A percentile compares a stretch with the other conserved stretches of the same genome.
Conservation (phyloP, 2,329 filamentous ascomycete species). For the Aspergillus arachidicola region DNA sequence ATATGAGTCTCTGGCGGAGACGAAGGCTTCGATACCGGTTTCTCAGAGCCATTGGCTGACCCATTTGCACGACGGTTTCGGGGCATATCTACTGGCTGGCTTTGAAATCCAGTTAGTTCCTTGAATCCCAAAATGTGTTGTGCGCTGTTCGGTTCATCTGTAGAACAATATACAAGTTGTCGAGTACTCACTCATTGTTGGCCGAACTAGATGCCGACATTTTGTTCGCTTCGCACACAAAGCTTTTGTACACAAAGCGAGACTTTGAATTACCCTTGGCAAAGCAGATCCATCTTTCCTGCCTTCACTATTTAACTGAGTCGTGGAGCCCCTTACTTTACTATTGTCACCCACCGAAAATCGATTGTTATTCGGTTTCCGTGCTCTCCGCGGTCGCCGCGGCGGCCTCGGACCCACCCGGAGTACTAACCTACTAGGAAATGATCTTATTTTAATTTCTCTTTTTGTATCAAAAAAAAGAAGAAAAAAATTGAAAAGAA, state of each 20-base stretch:
- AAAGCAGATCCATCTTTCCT: not conserved
- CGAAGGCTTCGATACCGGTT: not conserved
- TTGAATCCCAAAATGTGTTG: not conserved
- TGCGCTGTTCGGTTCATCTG: not conserved
- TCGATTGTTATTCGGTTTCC: not conserved
- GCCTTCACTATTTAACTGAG: not conserved
- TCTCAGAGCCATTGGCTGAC: not conserved
- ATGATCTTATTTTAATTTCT: not conserved
- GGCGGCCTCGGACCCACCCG: constrained; percentile 17
- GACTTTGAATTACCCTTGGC: not conserved
- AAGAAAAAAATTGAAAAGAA: too few relatives aligned
- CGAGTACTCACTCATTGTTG: not conserved
- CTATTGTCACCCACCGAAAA: too few relatives aligned
- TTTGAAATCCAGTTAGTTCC: not conserved
- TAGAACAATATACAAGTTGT: not conserved
- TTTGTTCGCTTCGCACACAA: not conserved
- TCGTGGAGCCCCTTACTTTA: not conserved
- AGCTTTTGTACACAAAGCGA: not conserved
- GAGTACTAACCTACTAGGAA: not conserved
- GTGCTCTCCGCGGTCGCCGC: constrained; percentile 17
- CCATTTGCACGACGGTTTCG: constrained; percentile 4
- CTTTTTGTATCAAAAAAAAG: not conserved
- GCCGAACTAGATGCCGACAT: constrained; percentile 1
- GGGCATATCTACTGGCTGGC: not conserved
- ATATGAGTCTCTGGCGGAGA: constrained; percentile 23